Percentiles rank a stretch among this genome's conserved stretches.
phyloP scores from a whole-genome alignment of 148 eudicot genomes.

The Nepenthes gracilis region DNA sequence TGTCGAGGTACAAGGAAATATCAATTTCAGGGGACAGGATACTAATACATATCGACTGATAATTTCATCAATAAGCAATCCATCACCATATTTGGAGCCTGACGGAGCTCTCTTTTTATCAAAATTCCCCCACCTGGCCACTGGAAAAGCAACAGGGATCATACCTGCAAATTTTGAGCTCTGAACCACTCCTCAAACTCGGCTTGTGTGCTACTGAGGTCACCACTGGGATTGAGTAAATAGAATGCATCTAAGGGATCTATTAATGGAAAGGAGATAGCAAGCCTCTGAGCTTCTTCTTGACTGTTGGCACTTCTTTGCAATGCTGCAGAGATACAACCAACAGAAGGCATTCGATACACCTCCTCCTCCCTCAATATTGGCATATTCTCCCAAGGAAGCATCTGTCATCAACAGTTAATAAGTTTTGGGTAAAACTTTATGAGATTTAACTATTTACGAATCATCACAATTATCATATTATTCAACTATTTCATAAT shows the following conservation, averaged over 20 bases:
- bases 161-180: slow-evolving; percentile 68
- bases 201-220: slow-evolving; percentile 63
- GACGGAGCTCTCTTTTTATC: no score
- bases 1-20: no score
- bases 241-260: slow-evolving; percentile 94
- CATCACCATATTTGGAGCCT: no score
- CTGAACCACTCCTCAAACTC: slow-evolving; percentile 82
- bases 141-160: not conserved
- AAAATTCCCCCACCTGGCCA: not conserved
- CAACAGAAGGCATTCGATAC: slow-evolving; percentile 90
- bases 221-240: slow-evolving; percentile 89
- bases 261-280: slow-evolving; percentile 47
- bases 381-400: slow-evolving; percentile 91
- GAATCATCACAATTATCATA: no score
- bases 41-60: no score
- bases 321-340: slow-evolving; percentile 53
- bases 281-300: slow-evolving; percentile 19
- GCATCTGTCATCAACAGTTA: slow-evolving; percentile 50
- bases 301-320: slow-evolving; percentile 27
- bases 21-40: no score
- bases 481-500: no score
- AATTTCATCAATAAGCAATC: no score
- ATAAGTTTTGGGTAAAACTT: not conserved
- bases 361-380: slow-evolving; percentile 74
- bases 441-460: no score